Percentiles rank a stretch among this genome's conserved stretches.
Conservation (phyloP, 192 early-diverging fungal genomes). For the Oehlia diaphana region DNA sequence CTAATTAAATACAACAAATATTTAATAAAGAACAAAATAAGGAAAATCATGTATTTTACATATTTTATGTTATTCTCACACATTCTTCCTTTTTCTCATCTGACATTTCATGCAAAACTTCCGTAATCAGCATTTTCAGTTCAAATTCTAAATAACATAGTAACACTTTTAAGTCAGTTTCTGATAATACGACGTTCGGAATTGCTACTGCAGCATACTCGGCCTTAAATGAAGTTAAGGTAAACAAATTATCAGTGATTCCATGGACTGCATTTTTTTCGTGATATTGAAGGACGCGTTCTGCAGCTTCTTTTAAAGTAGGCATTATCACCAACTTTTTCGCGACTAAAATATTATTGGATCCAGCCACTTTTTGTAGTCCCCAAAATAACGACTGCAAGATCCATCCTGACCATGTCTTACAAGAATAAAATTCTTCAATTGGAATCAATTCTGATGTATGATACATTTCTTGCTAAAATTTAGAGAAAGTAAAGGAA, state of each 20-base stretch:
- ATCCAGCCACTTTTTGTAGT: not conserved
- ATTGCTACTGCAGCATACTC: conserved; percentile 14
- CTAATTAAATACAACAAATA: not conserved
- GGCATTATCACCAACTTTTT: not conserved
- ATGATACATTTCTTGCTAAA: conserved; percentile 14
- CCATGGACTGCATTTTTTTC: conserved; percentile 26
- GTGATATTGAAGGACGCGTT: not conserved
- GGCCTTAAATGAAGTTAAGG: conserved; percentile 22
- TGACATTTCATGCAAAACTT: not conserved
- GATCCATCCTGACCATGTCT: conserved; percentile 11
- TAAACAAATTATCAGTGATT: conserved; percentile 16
- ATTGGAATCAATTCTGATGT: not conserved
- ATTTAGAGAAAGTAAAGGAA: not conserved
- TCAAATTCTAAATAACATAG: conserved; percentile 32
- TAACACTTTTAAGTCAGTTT: conserved; percentile 35
- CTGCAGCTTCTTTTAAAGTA: conserved; percentile 14
- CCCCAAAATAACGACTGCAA: not conserved
- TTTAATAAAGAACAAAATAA: not conserved
- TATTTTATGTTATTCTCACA: too few relatives aligned
- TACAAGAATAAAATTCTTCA: not conserved
- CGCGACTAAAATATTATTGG: not conserved
- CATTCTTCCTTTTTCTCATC: not conserved
- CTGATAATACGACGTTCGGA: conserved; percentile 26
- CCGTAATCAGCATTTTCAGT: conserved; percentile 24
- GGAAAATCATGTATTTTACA: not conserved